A percentile compares a stretch with the other conserved stretches of the same genome.
Evolutionary conservation across 345 rosid species (phyloP).

Genomic region (Salix purpurea): DNA sequence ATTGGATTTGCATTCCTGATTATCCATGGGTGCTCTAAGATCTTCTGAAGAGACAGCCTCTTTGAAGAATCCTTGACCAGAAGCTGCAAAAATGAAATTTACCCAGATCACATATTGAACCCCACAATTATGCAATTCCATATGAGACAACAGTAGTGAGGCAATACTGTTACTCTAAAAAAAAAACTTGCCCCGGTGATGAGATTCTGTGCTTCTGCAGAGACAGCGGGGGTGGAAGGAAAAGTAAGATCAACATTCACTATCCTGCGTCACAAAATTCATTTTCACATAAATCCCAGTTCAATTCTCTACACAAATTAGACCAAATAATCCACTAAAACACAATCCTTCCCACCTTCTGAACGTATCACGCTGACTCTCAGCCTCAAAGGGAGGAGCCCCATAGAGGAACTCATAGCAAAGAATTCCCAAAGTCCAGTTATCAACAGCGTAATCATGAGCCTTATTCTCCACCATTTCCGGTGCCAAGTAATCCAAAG

Average conservation of each 20-base stretch:
- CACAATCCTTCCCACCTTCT: conserved; percentile 45
- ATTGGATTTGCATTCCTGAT: conserved; percentile 68
- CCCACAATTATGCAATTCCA: neutral
- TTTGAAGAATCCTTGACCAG: conserved; percentile 77
- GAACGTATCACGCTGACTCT: conserved; percentile 76
- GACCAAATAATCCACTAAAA: neutral
- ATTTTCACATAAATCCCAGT: conserved; percentile 2
- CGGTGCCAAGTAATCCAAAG: conserved; percentile 91
- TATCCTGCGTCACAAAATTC: conserved; percentile 50
- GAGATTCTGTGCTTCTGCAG: conserved; percentile 68
- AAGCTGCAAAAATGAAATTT: conserved; percentile 49
- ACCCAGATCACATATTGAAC: neutral
- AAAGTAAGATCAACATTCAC: conserved; percentile 68
- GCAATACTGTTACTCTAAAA: neutral
- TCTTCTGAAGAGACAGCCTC: conserved; percentile 76
- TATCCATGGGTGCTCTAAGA: conserved; percentile 89
- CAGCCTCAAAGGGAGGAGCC: conserved; percentile 86
- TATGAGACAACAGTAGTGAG: too few species aligned
- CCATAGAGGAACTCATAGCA: conserved; percentile 97
- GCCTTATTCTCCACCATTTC: conserved; percentile 93
- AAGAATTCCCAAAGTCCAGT: conserved; percentile 89
- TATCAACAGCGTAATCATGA: conserved; percentile 89
- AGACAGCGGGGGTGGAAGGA: conserved; percentile 57
- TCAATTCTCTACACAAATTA: neutral
- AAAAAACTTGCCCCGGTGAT: conserved; percentile 47